Base-by-base conservation (phyloP, 768 basidiomycete genomes). In the Boletus speciosus region DNA sequence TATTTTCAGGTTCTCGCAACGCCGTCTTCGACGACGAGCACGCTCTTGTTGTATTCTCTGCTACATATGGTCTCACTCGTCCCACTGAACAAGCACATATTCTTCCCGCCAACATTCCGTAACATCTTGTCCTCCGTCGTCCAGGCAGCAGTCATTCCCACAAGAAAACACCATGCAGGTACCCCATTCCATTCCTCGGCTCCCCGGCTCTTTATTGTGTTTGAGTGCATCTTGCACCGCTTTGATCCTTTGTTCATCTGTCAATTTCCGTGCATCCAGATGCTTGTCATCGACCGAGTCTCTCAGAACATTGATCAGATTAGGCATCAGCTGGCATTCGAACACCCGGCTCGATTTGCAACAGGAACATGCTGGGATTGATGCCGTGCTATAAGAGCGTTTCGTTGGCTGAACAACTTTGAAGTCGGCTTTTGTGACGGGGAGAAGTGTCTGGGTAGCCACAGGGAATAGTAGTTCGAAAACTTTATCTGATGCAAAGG, bases 301-400 rank as follows among this genome's bases (percentile, higher is more conserved):
- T 47, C 77, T 74, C 14, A 97, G 75, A 14, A 91, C 72, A 48
- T 90, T 90, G 68, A 98, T 93, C 49, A 98, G 74, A 66, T 93
- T 92, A 2, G 96, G 96, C 84, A 95, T 96, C 49, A 98, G 76
- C 69, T 98, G 96, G 62, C 89, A 89, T 68, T 98, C 96, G 68
- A 97, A 98, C 21, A 86, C 80, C 15, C 93, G 81, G 41, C 73
- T 74, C 3, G 81, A 76, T 36, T 76, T 73, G 73, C 96, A 98
- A 14, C 72, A 63, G 2, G 83, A 76, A 66, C 96, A 98, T 0
- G 70, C 56, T 0, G 87, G 83, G 31, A 93, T 73, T 8, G 76
- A 69, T 1, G 75, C 62, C 5, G 83, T 72, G 42, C 76, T 70
- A 71, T 86, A 97, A 0, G 72, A 71, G 40, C 83, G 77, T 60